Evolutionary conservation across 495 filamentous ascomycete species (phyloP).

Genomic region (Neurospora sp.): DNA sequence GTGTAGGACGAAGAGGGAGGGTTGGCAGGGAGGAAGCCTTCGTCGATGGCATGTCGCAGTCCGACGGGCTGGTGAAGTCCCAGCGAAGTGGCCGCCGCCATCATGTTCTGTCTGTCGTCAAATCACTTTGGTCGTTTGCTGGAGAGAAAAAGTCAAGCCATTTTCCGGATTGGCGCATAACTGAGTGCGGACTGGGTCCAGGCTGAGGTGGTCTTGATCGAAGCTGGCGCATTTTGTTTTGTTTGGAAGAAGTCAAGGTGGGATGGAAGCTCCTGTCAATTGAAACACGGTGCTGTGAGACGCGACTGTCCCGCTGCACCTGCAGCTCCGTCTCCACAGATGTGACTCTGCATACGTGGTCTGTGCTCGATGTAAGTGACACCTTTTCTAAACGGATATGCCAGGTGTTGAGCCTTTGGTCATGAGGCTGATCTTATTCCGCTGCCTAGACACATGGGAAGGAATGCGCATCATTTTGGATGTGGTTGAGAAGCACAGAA

Average conservation of each 20-base stretch:
- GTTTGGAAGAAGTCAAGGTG: neutral
- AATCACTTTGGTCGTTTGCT: neutral
- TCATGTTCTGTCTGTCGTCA: conserved; percentile 26
- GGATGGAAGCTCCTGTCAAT: neutral
- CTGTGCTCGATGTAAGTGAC: neutral
- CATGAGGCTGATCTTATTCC: neutral
- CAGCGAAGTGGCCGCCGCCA: conserved; percentile 82
- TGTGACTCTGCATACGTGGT: neutral
- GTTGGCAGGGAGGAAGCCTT: conserved; percentile 64
- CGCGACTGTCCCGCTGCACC: neutral
- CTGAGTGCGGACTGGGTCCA: neutral
- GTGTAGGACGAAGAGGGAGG: conserved; percentile 56
- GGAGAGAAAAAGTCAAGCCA: conserved; percentile 3
- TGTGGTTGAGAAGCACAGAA: neutral
- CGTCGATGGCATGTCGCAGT: conserved; percentile 71
- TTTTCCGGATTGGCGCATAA: neutral
- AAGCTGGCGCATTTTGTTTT: neutral
- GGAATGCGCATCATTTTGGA: neutral
- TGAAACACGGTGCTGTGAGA: neutral
- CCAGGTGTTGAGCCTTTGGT: neutral
- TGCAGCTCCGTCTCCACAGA: neutral
- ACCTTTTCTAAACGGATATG: neutral
- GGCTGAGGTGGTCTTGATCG: neutral
- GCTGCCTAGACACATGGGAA: neutral
- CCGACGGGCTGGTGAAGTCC: conserved; percentile 80